Evolutionary conservation across 805 yeast genomes (phyloP).

Genomic region (Myxozyma neotropica): DNA sequence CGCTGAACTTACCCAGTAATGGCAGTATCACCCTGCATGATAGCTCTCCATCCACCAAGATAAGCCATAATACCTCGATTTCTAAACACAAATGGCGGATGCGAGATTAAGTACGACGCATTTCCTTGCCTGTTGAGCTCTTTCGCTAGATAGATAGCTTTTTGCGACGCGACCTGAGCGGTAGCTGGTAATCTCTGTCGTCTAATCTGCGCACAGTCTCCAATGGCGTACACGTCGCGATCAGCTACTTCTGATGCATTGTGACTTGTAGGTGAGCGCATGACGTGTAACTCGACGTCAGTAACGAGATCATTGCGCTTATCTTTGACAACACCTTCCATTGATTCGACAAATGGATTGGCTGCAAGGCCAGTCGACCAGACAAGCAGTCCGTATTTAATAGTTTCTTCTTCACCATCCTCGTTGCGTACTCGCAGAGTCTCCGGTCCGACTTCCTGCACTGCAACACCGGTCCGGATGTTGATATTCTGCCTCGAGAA

Average conservation of each 20-base stretch:
- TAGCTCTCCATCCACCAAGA: constrained; percentile 48
- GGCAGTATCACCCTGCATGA: constrained; percentile 25
- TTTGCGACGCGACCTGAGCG: constrained; percentile 70
- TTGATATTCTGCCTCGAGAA: constrained; percentile 64
- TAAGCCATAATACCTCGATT: constrained; percentile 71
- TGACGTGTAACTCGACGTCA: constrained; percentile 61
- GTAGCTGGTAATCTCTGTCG: constrained; percentile 71
- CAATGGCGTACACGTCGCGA: constrained; percentile 67
- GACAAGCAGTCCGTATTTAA: constrained; percentile 64
- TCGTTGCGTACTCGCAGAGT: constrained; percentile 59
- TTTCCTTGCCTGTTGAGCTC: constrained; percentile 57
- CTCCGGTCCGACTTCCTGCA: constrained; percentile 57
- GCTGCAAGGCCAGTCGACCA: constrained; percentile 80
- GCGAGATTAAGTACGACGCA: constrained; percentile 51
- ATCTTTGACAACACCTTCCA: constrained; percentile 56
- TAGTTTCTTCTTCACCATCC: constrained; percentile 47
- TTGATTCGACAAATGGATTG: constrained; percentile 57
- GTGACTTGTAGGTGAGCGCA: constrained; percentile 48
- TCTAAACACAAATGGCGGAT: constrained; percentile 60
- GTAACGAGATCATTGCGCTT: constrained; percentile 59
- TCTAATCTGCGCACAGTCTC: constrained; percentile 69
- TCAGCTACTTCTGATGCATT: constrained; percentile 8
- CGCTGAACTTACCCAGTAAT: constrained; percentile 21
- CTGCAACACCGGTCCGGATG: constrained; percentile 63
- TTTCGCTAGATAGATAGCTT: constrained; percentile 64